Base-by-base conservation (phyloP, 1,284 basidiomycete genomes). In the Ceratobasidium sp. region DNA sequence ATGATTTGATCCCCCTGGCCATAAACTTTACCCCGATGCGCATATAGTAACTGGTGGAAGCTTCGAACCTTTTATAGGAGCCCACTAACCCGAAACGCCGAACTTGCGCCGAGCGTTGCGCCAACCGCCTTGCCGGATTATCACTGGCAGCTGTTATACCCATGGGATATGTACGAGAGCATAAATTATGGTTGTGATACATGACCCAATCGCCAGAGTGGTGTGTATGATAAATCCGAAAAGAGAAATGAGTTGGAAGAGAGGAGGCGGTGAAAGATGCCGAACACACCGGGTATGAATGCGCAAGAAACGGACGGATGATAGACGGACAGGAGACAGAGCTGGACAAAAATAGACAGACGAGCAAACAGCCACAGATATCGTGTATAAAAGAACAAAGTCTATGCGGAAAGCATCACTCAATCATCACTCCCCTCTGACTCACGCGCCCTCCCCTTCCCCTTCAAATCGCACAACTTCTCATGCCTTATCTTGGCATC, bases 401-500 rank as follows among this genome's bases (percentile, higher is more conserved):
- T 33, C n/a, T 36, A 36, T 56, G 18, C 54, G 18, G 18, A 36
- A 33, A 56, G 14, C 30, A 14, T 33, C 54, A 36, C 18, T 33
- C 30, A 56, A 16, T 56, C 54, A 6, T 40, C 49, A 46, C 36
- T 49, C 30, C 25, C 49, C 30, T 66, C 49, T 48, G 30, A 36
- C 46, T 54, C 48, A 30, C 48, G 18, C 23, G 3, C 63, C n/a
- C 38, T 54, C 21, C 63, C 63, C 36, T 66, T 66, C 30, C 48
- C 49, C 46, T 66, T 40, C 36, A 14, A 21, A 25, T 70, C 46
- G 25, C 59, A 72, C 36, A 61, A 33, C 40, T 25, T 62, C 69
- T 61, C 59, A 21, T 72, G 69, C 38, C 69, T 14, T 2, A 61
- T 18, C 69, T 38, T 72, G 3, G 69, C 69, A 33, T 72, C 69